A percentile compares a stretch with the other conserved stretches of the same genome.
phyloP scores from a whole-genome alignment of 306 rosid genomes.

The Dryas octopetala region DNA sequence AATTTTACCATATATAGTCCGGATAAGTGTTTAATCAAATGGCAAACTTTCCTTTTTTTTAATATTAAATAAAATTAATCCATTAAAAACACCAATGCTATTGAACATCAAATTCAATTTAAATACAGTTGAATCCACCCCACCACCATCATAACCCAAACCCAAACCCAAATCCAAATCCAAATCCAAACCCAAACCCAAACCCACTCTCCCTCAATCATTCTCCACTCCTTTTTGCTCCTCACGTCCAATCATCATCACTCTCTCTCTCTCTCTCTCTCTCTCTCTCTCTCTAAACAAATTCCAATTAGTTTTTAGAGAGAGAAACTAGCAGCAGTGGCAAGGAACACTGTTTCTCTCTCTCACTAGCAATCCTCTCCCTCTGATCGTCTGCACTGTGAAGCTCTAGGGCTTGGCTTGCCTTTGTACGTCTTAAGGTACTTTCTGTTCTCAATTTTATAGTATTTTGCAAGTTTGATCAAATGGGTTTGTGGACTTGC shows the following conservation, averaged over 20 bases:
- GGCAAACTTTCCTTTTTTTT: background rate
- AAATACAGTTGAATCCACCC: slow-evolving; percentile 62
- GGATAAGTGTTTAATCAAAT: slow-evolving; percentile 1
- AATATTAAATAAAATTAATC: background rate
- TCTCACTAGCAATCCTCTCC: background rate
- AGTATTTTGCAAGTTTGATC: slow-evolving; percentile 5
- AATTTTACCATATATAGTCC: background rate
- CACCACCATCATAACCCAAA: too few species aligned
- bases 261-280: slow-evolving; percentile 30
- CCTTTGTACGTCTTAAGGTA: slow-evolving; percentile 4
- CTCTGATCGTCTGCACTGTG: slow-evolving; percentile 17
- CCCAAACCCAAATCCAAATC: background rate
- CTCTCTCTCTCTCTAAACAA: slow-evolving; percentile 33
- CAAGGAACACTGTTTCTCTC: slow-evolving; percentile 9
- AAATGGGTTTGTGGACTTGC: slow-evolving; percentile 6
- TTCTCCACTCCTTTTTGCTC: slow-evolving; percentile 51
- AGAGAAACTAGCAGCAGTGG: slow-evolving; percentile 24
- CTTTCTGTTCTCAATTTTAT: background rate
- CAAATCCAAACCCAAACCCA: slow-evolving; percentile 9
- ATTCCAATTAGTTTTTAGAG: slow-evolving; percentile 26
- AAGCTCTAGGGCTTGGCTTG: slow-evolving; percentile 16
- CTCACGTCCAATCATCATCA: slow-evolving; percentile 56
- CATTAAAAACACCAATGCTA: background rate
- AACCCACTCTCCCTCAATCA: slow-evolving; percentile 57
- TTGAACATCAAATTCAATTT: slow-evolving; percentile 52